A percentile compares a stretch with the other conserved stretches of the same genome.
Conservation (phyloP, 305 asterid species). For the Striga hermonthica region DNA sequence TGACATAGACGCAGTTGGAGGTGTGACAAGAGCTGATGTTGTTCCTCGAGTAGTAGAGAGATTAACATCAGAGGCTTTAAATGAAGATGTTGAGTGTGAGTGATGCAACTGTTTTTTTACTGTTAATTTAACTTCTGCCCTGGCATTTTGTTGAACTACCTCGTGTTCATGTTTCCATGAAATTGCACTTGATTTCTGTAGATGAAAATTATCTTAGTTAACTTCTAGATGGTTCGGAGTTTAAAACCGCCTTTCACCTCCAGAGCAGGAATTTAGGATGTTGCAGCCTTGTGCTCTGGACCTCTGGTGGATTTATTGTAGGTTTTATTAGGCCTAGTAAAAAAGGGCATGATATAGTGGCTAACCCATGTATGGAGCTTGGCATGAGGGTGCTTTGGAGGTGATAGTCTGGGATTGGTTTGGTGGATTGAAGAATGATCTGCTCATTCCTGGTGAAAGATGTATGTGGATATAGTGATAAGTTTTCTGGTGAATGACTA, state of each 20-base stretch:
- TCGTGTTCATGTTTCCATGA: constrained; percentile 3
- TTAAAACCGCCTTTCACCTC: constrained; percentile 7
- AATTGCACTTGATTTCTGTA: constrained; percentile 3
- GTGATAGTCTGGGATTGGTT: constrained; percentile 7
- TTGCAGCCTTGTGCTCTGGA: not conserved
- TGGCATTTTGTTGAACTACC: constrained; percentile 27
- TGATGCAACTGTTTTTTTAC: constrained; percentile 29
- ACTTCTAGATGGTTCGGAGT: constrained; percentile 5
- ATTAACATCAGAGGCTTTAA: constrained; percentile 81
- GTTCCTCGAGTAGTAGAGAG: constrained; percentile 88
- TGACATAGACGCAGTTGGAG: constrained; percentile 92
- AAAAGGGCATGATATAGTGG: not conserved
- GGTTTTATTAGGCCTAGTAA: constrained; percentile 2
- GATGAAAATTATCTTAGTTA: constrained; percentile 8
- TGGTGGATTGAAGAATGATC: constrained; percentile 13
- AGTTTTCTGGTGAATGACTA: not conserved
- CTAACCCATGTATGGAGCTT: not conserved
- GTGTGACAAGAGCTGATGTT: constrained; percentile 99
- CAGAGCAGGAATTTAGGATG: constrained; percentile 1
- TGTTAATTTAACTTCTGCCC: constrained; percentile 24
- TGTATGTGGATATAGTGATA: constrained; percentile 3
- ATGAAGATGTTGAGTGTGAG: constrained; percentile 89
- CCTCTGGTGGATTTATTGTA: constrained; percentile 6
- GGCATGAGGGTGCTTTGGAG: not conserved
- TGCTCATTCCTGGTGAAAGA: constrained; percentile 10